Base-by-base conservation (phyloP, 1,284 basidiomycete species). In the Moniliella sp. region DNA sequence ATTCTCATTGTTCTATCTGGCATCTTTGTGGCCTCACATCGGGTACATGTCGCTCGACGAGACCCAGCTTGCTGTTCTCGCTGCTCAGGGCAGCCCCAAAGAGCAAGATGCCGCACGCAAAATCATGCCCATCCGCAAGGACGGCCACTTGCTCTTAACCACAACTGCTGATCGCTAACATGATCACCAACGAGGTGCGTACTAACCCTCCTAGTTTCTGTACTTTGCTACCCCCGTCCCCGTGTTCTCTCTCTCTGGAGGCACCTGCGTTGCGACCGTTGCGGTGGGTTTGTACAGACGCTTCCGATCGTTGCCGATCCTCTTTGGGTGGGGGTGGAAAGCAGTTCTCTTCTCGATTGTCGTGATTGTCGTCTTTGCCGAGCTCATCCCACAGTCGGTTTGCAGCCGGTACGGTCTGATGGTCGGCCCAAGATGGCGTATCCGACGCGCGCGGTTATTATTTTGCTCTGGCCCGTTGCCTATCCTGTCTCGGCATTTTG, bases 21-120 rank as follows among this genome's bases (percentile, higher is more conserved):
- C 36, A 51, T 71, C 5, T 72, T 76, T 66, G 74, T 75, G 75
- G 73, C 58, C 65, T 81, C 44, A 80, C 78, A 38, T 79, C 31
- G 83, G 82, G 7, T 86, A 86, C 61, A 84, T 88, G 78, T 80
- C 76, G 48, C 69, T 88, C 48, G 83, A 86, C 62, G 78, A 79
- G 62, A 88, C 82, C 13, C 81, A 86, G 66, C 68, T 88, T 23
- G 75, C 78, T 51, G 83, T 88, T 2, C 65, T 88, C 8, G 72
- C 75, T 41, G 73, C 81, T 35, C 78, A 77, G 36, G 82, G 82
- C 14, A 78, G 76, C 12, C 69, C 75, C 68, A 66, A 73, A 46
- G 81, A 88, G 61, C 73, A 76, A 50, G 64, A 65, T 38, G 78
- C 81, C 43, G 82, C 82, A 3, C 70, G 73, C 41, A 76, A 76